A percentile compares a stretch with the other conserved stretches of the same genome.
phyloP scores from a whole-genome alignment of 2,329 filamentous ascomycete species.

The Colletotrichum zoysiae region DNA sequence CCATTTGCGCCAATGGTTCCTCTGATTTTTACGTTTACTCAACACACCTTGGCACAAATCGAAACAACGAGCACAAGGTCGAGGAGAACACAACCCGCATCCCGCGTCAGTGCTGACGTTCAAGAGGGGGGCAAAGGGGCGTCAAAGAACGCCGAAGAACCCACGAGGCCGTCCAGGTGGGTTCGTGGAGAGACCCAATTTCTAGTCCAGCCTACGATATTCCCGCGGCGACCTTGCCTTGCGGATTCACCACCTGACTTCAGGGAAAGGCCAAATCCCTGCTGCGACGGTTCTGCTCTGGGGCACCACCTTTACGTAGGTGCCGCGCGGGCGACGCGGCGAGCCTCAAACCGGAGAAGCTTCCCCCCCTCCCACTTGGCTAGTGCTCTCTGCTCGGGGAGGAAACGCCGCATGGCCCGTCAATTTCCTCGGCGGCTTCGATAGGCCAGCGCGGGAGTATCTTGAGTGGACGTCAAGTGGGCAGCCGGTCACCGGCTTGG shows the following conservation, averaged over 20 bases:
- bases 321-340: not conserved
- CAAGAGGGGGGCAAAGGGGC: not conserved
- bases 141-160: not conserved
- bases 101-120: not conserved
- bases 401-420: constrained; percentile 1
- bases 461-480: not conserved
- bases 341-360: constrained; percentile 1
- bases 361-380: constrained; percentile 4
- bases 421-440: not conserved
- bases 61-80: constrained; percentile 1
- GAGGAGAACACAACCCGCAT: not conserved
- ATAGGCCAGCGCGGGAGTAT: not conserved
- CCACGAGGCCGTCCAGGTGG: not conserved
- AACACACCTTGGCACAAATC: constrained; percentile 5
- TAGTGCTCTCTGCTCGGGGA: constrained; percentile 1
- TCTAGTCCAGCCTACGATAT: not conserved
- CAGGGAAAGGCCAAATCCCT: not conserved
- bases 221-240: not conserved
- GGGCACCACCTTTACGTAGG: not conserved
- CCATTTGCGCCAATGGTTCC: not conserved
- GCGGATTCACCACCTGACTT: not conserved
- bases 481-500: not conserved
- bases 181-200: not conserved
- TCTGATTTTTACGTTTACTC: constrained; percentile 6
- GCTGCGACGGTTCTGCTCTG: not conserved